Evolutionary conservation across 345 rosid genomes (phyloP).

Genomic region (Tarenaya hassleriana): DNA sequence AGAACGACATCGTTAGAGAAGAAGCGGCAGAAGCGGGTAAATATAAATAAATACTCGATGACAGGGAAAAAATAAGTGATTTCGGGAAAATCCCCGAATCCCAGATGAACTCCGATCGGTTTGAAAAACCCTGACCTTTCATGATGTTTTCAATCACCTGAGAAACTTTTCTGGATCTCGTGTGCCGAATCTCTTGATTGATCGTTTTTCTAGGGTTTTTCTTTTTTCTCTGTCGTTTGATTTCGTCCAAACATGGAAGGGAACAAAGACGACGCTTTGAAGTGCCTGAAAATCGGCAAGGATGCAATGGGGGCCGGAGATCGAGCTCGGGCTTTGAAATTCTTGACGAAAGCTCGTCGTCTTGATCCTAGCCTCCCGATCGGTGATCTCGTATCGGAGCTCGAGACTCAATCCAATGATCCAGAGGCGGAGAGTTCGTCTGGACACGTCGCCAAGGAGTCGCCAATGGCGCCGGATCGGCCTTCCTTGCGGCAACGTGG

Average conservation of each 20-base stretch:
- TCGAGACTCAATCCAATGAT: conserved; percentile 29
- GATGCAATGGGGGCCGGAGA: conserved; percentile 70
- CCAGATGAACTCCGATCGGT: too few species aligned
- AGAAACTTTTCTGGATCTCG: too few species aligned
- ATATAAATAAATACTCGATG: too few species aligned
- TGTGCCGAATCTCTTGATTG: not conserved
- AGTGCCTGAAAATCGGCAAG: conserved; percentile 73
- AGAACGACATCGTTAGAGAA: too few species aligned
- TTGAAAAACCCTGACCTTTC: too few species aligned
- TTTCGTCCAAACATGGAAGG: conserved; percentile 55
- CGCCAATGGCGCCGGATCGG: conserved; percentile 31
- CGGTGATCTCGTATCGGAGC: conserved; percentile 51
- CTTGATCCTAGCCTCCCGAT: conserved; percentile 70
- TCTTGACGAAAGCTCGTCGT: conserved; percentile 81
- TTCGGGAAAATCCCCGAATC: too few species aligned
- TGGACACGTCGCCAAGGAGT: conserved; percentile 23
- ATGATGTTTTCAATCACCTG: too few species aligned
- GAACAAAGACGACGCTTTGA: conserved; percentile 89
- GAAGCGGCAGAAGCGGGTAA: too few species aligned
- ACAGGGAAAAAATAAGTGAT: too few species aligned
- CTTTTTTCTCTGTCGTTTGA: not conserved
- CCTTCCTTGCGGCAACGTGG: conserved; percentile 56
- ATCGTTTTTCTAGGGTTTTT: conserved; percentile 15
- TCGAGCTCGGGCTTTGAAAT: conserved; percentile 69
- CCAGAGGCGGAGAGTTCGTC: conserved; percentile 12